Evolutionary conservation across 495 filamentous ascomycete genomes (phyloP).

Genomic region (Lophium mytilinum): DNA sequence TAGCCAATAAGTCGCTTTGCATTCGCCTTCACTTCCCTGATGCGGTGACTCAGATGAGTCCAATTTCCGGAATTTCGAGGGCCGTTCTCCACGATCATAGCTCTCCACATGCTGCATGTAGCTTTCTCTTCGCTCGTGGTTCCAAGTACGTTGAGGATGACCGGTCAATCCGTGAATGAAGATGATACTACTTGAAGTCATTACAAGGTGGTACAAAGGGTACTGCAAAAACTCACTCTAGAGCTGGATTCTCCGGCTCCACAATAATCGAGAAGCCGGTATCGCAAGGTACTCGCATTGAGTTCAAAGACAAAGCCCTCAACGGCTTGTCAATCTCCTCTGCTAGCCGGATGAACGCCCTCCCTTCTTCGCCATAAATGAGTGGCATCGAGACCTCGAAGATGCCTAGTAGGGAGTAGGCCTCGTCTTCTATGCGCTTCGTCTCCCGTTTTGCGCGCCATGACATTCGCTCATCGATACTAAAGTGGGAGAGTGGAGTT

Average conservation of each 20-base stretch:
- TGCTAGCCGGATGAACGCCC: neutral
- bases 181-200: neutral
- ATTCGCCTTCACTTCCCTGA: neutral
- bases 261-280: neutral
- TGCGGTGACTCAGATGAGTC: neutral
- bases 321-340: neutral
- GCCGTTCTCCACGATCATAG: neutral
- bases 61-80: neutral
- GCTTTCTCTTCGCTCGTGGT: neutral
- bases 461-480: conserved; percentile 7
- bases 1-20: conserved; percentile 5
- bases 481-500: conserved; percentile 3
- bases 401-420: conserved; percentile 7
- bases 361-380: conserved; percentile 7
- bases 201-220: neutral
- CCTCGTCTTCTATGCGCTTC: conserved; percentile 5
- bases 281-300: neutral
- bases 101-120: neutral
- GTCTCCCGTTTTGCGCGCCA: conserved; percentile 6
- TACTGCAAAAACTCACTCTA: conserved; percentile 1
- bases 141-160: conserved; percentile 8
- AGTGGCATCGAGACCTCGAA: conserved; percentile 1
- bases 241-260: neutral
- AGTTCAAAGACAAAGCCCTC: neutral
- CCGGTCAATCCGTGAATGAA: conserved; percentile 12